These are phyloP conservation scores for Gnomoniopsis smithogilvyi DNA, from an alignment of 2,329 filamentous ascomycete genomes.

Conservation along the genomic window DNA sequence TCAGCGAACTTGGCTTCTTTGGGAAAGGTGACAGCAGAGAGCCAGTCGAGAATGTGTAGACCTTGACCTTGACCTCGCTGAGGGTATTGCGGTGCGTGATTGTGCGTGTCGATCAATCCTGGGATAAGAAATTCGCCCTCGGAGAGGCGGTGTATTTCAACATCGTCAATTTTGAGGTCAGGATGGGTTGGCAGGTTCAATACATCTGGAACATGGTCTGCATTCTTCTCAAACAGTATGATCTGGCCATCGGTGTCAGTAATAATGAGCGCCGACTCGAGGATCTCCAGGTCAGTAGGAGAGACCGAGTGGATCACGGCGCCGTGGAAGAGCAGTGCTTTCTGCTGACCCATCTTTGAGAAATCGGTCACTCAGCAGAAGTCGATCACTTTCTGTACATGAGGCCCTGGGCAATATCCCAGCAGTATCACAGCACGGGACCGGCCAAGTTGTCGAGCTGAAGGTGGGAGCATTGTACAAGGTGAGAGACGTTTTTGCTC, in stretches of 20 bases:
- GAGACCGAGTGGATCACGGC: slow-evolving; percentile 11
- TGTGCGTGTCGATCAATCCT: slow-evolving; percentile 64
- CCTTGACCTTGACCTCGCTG: slow-evolving; percentile 47
- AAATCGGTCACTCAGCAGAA: background rate
- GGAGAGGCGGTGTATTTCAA: slow-evolving; percentile 30
- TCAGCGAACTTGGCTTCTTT: slow-evolving; percentile 60
- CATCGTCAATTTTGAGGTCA: slow-evolving; percentile 17
- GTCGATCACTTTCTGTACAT: too few relatives aligned
- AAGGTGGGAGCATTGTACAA: too few relatives aligned
- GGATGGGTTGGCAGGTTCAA: slow-evolving; percentile 13
- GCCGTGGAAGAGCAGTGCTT: slow-evolving; percentile 7
- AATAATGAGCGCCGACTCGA: slow-evolving; percentile 14
- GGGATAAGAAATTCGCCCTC: slow-evolving; percentile 52
- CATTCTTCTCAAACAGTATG: slow-evolving; percentile 21
- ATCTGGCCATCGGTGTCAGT: slow-evolving; percentile 27
- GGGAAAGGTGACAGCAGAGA: slow-evolving; percentile 61
- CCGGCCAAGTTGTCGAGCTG: too few relatives aligned
- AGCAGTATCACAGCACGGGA: too few relatives aligned
- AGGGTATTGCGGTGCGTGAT: slow-evolving; percentile 60
- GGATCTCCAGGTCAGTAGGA: slow-evolving; percentile 8
- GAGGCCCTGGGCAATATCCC: too few relatives aligned
- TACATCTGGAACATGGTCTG: slow-evolving; percentile 3
- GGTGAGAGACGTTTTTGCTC: too few relatives aligned
- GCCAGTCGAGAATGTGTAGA: slow-evolving; percentile 59
- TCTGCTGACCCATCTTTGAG: background rate